Evolutionary conservation across 2,329 filamentous ascomycete genomes (phyloP).

Genomic region (Trichoderma koningii): DNA sequence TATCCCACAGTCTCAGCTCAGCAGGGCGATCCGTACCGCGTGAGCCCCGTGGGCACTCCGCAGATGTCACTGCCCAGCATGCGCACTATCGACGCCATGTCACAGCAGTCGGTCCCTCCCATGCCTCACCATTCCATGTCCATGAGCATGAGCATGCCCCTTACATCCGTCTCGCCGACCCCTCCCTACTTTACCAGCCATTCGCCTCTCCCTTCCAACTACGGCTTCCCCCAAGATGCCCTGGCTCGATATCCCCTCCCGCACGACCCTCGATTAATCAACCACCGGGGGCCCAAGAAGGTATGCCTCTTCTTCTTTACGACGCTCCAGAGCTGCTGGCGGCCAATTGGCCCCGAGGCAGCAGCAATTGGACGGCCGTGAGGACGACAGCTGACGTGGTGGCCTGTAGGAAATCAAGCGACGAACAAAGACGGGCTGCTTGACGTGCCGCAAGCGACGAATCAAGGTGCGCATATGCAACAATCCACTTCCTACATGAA

Average conservation of each 20-base stretch:
- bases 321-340: not conserved
- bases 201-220: constrained; percentile 38
- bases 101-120: constrained; percentile 33
- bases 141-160: constrained; percentile 40
- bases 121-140: constrained; percentile 42
- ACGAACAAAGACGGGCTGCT: constrained; percentile 63
- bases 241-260: constrained; percentile 51
- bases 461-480: constrained; percentile 56
- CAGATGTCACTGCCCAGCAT: constrained; percentile 45
- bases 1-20: constrained; percentile 37
- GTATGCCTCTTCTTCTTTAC: constrained; percentile 41
- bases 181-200: constrained; percentile 50
- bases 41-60: constrained; percentile 36
- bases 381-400: constrained; percentile 20
- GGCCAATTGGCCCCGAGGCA: not conserved
- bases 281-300: constrained; percentile 58
- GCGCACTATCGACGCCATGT: constrained; percentile 44
- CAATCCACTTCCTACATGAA: not conserved
- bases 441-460: constrained; percentile 62
- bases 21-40: constrained; percentile 37
- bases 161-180: constrained; percentile 36
- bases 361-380: not conserved
- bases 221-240: constrained; percentile 49
- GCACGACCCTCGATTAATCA: constrained; percentile 52
- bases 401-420: constrained; percentile 61